Base-by-base conservation (phyloP, 2,329 filamentous ascomycete species). In the Diaporthe vexans region DNA sequence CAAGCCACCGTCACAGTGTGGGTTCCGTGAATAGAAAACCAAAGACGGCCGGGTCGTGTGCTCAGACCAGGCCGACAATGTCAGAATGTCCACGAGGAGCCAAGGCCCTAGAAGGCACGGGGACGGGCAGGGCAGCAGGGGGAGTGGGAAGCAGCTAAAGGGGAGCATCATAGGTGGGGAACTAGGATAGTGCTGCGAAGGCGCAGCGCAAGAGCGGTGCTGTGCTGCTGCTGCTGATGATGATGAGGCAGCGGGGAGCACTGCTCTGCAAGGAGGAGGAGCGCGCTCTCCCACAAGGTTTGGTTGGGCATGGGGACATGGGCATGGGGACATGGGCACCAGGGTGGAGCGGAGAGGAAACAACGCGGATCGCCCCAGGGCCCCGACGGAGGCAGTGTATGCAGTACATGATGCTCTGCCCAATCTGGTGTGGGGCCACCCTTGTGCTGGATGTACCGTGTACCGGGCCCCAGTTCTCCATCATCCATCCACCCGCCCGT, bases 1-100 rank as follows among this genome's bases (percentile, higher is more conserved):
- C 33, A 68, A 68, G 63, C 63, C 63, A 68, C 63, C n/a, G 63
- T 68, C 63, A 68, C 63, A 68, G 63, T 68, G 63, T 68, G 63
- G 63, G 63, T 68, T 54, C 63, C 46, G 21, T 54, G 46, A 54
- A 68, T 68, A 54, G 63, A 68, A 68, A 6, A 29, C 58, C 37
- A 46, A 7, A 29, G 24, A 61, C 58, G 29, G 29, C 7, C 29
- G 29, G 59, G 63, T 68, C 46, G 63, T 52, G 63, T 68, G 63
- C 63, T 68, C 63, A 37, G 63, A 40, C 63, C 46, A 52, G 26
- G 63, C 46, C 46, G 24, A 29, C 29, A n/a, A 21, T 43, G 46
- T 10, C 63, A 29, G 21, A n/a, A 21, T 43, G 46, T 10, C 63
- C 63, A 52, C 63, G 63, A 52, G 63, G 43, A 17, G 46, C 46